phyloP scores from a whole-genome alignment of 371 early-diverging fungal genomes.

The Circinella umbellata region DNA sequence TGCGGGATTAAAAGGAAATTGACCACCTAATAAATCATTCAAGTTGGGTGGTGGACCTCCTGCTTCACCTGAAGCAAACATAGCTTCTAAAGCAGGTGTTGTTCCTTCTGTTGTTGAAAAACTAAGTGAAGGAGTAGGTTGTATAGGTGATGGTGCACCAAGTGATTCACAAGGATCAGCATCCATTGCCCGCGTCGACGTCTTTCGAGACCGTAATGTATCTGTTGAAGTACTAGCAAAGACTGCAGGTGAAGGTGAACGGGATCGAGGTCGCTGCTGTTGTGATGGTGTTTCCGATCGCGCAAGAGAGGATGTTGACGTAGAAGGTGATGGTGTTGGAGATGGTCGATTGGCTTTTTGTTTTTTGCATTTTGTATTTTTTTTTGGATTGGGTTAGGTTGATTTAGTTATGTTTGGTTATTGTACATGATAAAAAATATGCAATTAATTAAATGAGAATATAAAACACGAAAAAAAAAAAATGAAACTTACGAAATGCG shows the following conservation, averaged over 20 bases:
- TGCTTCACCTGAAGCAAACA: constrained; percentile 18
- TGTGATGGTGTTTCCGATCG: constrained; percentile 17
- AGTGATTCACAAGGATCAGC: constrained; percentile 48
- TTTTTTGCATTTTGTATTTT: neutral
- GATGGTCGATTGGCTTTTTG: constrained; percentile 32
- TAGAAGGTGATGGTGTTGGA: constrained; percentile 40
- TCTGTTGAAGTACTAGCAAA: constrained; percentile 21
- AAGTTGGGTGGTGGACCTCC: constrained; percentile 22
- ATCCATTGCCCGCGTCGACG: constrained; percentile 20
- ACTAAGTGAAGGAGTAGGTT: constrained; percentile 3
- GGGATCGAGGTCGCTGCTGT: constrained; percentile 19
- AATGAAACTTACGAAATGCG: constrained; percentile 38
- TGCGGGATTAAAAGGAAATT: constrained; percentile 34
- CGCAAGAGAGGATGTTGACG: constrained; percentile 28
- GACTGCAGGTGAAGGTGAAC: constrained; percentile 25
- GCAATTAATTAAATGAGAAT: neutral
- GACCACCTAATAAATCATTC: constrained; percentile 25
- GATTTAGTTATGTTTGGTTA: neutral
- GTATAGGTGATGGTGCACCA: constrained; percentile 40
- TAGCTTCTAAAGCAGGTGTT: constrained; percentile 14
- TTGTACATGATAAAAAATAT: neutral
- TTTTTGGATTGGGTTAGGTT: neutral
- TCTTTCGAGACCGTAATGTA: constrained; percentile 15
- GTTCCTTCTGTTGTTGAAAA: constrained; percentile 11
- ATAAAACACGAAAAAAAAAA: neutral